These are phyloP conservation scores for Deinandra increscens DNA, from an alignment of 129 eudicot genomes.

Conservation along the genomic window DNA sequence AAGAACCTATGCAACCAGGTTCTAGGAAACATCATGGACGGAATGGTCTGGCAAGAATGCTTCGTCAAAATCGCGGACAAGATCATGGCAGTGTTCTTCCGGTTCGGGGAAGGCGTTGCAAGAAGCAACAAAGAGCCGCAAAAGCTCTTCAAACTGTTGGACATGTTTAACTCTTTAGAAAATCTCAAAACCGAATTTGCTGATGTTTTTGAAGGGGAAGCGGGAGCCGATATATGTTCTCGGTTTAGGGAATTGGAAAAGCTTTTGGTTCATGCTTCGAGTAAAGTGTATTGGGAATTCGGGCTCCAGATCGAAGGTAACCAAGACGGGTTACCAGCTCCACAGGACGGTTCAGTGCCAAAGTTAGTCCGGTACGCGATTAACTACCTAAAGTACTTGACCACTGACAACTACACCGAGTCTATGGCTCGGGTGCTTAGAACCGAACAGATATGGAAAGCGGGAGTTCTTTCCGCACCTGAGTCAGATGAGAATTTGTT, in stretches of 20 bases:
- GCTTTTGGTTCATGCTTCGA: slow-evolving; percentile 67
- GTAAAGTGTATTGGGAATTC: slow-evolving; percentile 71
- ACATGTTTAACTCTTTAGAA: slow-evolving; percentile 77
- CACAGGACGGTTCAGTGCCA: slow-evolving; percentile 74
- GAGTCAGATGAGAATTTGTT: slow-evolving; percentile 53
- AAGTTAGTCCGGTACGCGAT: slow-evolving; percentile 66
- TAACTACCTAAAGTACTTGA: slow-evolving; percentile 67
- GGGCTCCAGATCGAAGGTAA: slow-evolving; percentile 76
- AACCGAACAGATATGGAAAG: slow-evolving; percentile 71
- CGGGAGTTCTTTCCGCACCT: slow-evolving; percentile 41
- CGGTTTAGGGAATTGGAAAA: slow-evolving; percentile 72
- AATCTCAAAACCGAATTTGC: slow-evolving; percentile 50
- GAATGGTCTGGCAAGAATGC: slow-evolving; percentile 73
- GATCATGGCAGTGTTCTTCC: slow-evolving; percentile 85
- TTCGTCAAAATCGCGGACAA: slow-evolving; percentile 73
- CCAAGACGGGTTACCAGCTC: slow-evolving; percentile 72
- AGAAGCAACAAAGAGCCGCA: slow-evolving; percentile 84
- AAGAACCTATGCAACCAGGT: slow-evolving; percentile 60
- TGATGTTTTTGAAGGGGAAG: slow-evolving; percentile 60
- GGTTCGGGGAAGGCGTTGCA: slow-evolving; percentile 86
- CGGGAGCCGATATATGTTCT: slow-evolving; percentile 62
- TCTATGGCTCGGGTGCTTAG: slow-evolving; percentile 68
- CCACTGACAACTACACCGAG: slow-evolving; percentile 44
- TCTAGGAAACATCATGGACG: slow-evolving; percentile 66
- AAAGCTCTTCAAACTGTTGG: slow-evolving; percentile 71